Percentiles rank a stretch among this genome's conserved stretches.
Conservation (phyloP, 805 yeast species). For the Ogataea wickerhamii region DNA sequence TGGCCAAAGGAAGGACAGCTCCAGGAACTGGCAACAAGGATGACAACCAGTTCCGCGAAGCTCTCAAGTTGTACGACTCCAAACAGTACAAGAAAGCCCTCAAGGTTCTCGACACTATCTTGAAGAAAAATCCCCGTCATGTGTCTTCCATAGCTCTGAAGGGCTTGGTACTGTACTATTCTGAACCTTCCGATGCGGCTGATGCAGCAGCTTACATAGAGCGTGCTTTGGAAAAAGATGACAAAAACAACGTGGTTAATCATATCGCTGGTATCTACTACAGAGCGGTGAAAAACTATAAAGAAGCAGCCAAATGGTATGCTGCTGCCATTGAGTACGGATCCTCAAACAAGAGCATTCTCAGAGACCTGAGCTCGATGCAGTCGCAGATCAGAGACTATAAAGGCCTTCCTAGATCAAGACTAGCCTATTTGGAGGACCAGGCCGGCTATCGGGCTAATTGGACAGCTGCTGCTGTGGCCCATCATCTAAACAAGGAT, state of each 20-base stretch:
- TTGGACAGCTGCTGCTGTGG: slow-evolving; percentile 86
- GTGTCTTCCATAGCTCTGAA: slow-evolving; percentile 83
- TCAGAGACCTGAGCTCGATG: slow-evolving; percentile 76
- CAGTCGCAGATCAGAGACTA: slow-evolving; percentile 80
- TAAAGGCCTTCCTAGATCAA: slow-evolving; percentile 54
- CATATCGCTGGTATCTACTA: slow-evolving; percentile 86
- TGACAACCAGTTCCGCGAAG: slow-evolving; percentile 72
- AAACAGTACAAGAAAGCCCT: slow-evolving; percentile 86
- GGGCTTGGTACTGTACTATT: slow-evolving; percentile 61
- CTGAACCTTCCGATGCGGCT: slow-evolving; percentile 44
- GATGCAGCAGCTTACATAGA: slow-evolving; percentile 63
- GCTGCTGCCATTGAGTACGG: slow-evolving; percentile 72
- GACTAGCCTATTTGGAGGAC: slow-evolving; percentile 65
- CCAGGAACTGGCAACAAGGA: slow-evolving; percentile 44
- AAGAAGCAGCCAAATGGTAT: slow-evolving; percentile 76
- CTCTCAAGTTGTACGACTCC: slow-evolving; percentile 75
- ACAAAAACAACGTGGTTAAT: slow-evolving; percentile 65
- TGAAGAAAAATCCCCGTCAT: slow-evolving; percentile 72
- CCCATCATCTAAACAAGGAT: slow-evolving; percentile 73
- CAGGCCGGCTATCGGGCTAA: slow-evolving; percentile 83
- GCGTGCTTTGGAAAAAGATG: slow-evolving; percentile 58
- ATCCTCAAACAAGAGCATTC: slow-evolving; percentile 70
- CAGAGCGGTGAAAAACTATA: slow-evolving; percentile 63
- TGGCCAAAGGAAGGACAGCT: slow-evolving; percentile 7
- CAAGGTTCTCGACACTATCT: slow-evolving; percentile 66